Percentiles rank a stretch among this genome's conserved stretches.
These are phyloP conservation scores for Wickerhamomyces bovis DNA, from an alignment of 805 yeast species.

Conservation along the genomic window DNA sequence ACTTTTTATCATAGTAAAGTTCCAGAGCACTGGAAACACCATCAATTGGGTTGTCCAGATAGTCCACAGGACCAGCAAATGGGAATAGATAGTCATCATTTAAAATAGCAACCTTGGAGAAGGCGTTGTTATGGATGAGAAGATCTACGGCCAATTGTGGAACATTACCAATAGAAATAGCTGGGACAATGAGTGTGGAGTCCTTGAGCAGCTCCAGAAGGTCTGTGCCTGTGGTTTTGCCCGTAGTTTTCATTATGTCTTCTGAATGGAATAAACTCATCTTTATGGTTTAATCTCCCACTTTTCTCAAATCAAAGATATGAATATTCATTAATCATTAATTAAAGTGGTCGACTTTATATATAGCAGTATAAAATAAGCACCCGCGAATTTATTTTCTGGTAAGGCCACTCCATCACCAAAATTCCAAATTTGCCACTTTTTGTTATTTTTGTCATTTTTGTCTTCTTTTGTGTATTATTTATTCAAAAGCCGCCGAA, in stretches of 20 bases:
- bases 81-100: constrained; percentile 68
- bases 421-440: background rate
- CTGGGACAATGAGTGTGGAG: constrained; percentile 41
- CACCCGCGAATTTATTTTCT: background rate
- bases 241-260: background rate
- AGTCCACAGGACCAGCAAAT: constrained; percentile 75
- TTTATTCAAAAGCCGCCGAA: too few relatives aligned
- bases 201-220: background rate
- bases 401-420: background rate
- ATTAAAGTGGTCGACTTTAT: too few relatives aligned
- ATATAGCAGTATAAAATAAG: too few relatives aligned
- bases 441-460: background rate
- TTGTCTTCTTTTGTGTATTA: too few relatives aligned
- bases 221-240: too few relatives aligned
- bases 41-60: constrained; percentile 15
- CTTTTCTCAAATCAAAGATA: too few relatives aligned
- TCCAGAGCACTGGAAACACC: constrained; percentile 59
- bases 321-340: too few relatives aligned
- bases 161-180: constrained; percentile 82
- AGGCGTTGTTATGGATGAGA: constrained; percentile 55
- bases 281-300: background rate
- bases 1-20: constrained; percentile 40
- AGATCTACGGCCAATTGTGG: constrained; percentile 81
- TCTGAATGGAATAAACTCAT: background rate
- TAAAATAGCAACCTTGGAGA: constrained; percentile 47